These are phyloP conservation scores for Nakazawaea pomicola DNA, from an alignment of 805 yeast species.

Conservation along the genomic window DNA sequence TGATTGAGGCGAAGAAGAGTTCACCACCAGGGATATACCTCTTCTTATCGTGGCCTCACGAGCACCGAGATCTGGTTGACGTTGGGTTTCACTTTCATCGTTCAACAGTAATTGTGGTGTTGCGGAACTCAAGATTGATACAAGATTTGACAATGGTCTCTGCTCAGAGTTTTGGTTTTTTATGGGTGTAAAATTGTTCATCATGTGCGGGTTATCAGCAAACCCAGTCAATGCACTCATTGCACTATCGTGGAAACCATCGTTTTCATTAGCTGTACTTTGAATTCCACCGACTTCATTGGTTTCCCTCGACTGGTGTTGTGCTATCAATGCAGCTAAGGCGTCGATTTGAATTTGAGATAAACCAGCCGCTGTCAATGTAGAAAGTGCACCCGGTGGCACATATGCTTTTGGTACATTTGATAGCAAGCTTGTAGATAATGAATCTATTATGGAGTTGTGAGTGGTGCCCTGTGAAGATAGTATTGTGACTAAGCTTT, in stretches of 20 bases:
- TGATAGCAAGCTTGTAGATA: conserved; percentile 30
- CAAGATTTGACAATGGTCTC: conserved; percentile 4
- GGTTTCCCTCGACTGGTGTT: conserved; percentile 42
- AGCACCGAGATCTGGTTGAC: too few species aligned
- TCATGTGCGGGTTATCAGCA: not conserved
- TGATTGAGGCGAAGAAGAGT: conserved; percentile 5
- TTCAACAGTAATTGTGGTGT: not conserved
- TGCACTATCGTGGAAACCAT: conserved; percentile 8
- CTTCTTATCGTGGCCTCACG: too few species aligned
- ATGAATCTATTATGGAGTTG: conserved; percentile 9
- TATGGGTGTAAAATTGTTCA: conserved; percentile 5
- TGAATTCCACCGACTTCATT: conserved; percentile 2
- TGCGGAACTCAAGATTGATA: conserved; percentile 5
- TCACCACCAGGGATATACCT: not conserved
- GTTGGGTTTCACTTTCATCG: too few species aligned
- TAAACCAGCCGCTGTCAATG: conserved; percentile 62
- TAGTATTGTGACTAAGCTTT: conserved; percentile 12
- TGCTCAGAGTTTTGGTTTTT: not conserved
- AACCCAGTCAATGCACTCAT: conserved; percentile 5
- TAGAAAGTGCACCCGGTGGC: conserved; percentile 66
- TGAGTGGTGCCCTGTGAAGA: conserved; percentile 8
- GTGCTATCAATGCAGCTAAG: conserved; percentile 67
- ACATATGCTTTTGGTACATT: conserved; percentile 58
- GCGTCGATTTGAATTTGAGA: conserved; percentile 68
- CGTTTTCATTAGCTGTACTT: not conserved